Base-by-base conservation (phyloP, 306 rosid genomes). In the Acacia crassicarpa region DNA sequence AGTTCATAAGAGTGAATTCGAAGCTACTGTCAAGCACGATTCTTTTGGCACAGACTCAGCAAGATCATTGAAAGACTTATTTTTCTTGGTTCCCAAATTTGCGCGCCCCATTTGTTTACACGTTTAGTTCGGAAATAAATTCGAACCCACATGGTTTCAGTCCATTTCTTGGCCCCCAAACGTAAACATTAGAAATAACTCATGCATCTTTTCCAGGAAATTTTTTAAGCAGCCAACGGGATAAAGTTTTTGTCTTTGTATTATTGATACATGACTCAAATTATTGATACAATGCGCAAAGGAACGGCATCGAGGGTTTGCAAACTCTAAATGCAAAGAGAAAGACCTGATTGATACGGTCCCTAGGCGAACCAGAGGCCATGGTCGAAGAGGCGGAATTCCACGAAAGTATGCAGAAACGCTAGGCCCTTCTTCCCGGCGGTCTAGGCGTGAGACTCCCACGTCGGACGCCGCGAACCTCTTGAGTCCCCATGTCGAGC, bases 341-440 rank as follows among this genome's bases (percentile, higher is more conserved):
- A 65, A 61, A 72, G 11, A 95, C 99, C 99, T 93, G 92, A 71
- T 91, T 83, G 86, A 95, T 86, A 81, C 97, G 97, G 40, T 87
- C 81, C 67, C 81, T 87, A 23, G 90, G 93, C 40, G 95, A 86
- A 67, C 83, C 84, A 75, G 98, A 91, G 86, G 91, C 94, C 99
- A 95, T 95, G 85, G 81, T 41, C 27, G 84, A 32, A 79, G 85
- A 86, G 67, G 78, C 20, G 72, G 74, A 32, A 67, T 19, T 53
- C 75, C 74, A 38, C 67, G 13, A 62, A 78, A 19, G 25, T 45
- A 74, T 8, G 76, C 16, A 33, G 78, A 54, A 43, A 80, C 40
- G 23, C 63, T 81, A 48, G 53, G 48, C 56, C 73, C 38, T 53
- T 76, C 78, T 40, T 66, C 32, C 19, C 13, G 6, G 44, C 44